Conservation (phyloP, 768 basidiomycete genomes). For the Boletus speciosus region DNA sequence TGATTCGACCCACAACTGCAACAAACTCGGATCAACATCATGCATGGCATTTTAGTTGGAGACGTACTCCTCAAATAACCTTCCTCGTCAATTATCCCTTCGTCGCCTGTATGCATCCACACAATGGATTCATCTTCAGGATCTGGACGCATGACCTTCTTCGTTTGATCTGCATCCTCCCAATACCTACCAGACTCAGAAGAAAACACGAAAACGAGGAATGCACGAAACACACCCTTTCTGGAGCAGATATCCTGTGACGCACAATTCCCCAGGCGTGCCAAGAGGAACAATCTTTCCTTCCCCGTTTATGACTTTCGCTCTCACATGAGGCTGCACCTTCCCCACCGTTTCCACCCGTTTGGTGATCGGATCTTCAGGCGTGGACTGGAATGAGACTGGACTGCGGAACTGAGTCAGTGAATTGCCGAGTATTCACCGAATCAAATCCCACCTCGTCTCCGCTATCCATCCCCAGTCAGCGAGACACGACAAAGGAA, state of each 20-base stretch:
- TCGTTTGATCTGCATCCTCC: constrained; percentile 68
- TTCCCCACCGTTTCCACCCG: constrained; percentile 82
- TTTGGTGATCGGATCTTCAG: constrained; percentile 64
- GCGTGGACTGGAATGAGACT: constrained; percentile 78
- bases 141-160: constrained; percentile 49
- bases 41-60: not conserved
- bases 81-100: constrained; percentile 76
- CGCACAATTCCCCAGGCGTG: constrained; percentile 69
- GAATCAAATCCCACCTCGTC: constrained; percentile 46
- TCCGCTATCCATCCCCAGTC: constrained; percentile 48
- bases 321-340: constrained; percentile 72
- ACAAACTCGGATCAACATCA: not conserved
- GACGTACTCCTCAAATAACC: constrained; percentile 70
- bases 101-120: constrained; percentile 86
- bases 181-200: constrained; percentile 55
- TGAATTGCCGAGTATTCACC: not conserved
- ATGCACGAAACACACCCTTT: constrained; percentile 51
- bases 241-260: constrained; percentile 75
- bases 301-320: constrained; percentile 59
- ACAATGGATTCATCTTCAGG: constrained; percentile 49
- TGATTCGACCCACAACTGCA: constrained; percentile 74
- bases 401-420: constrained; percentile 45
- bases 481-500: not conserved
- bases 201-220: not conserved
- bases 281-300: constrained; percentile 67